Base-by-base conservation (phyloP, 2,329 filamentous ascomycete genomes). In the Monilinia laxa region DNA sequence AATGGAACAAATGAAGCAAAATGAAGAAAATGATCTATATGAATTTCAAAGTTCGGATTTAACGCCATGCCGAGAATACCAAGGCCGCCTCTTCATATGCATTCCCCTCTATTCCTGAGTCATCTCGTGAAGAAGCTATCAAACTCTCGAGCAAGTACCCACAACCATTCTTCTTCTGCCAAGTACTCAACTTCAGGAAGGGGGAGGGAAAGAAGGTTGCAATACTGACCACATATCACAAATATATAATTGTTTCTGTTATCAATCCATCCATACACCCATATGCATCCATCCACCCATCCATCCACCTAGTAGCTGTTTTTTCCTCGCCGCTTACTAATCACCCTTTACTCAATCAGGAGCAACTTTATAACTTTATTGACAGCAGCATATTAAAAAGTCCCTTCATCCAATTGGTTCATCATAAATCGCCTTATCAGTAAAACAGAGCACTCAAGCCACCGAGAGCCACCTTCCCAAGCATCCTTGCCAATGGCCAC, bases 401-500 rank as follows among this genome's bases (percentile, higher is more conserved):
- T 16, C 14, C 12, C 40, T 3, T 16, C 40, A 0, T 23, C 18
- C 31, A 2, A 62, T 62, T 62, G 58, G 58, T 25, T 51, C 45
- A n/a, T 18, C 20, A 4, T 6, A 14, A 20, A 51, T 38, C 45
- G 31, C 28, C 58, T 16, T 38, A 51, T 60, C 58, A 38, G 58
- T 60, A 51, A 38, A 51, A 60, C n/a, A 51, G 2, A 23, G 38
- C 2, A 40, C 38, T 42, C 40, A 42, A 42, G 40, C 40, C 40
- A 35, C 31, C 42, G 5, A 45, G 11, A 14, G 40, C 12, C 45
- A 40, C 56, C 45, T 42, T 11, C 23, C n/a, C 47, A 49, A n/a
- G n/a, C 11, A 59, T 3, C 57, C 57, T 59, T 59, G 57, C 42
- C 42, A 59, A 23, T 49, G 25, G 12, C 40, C 40, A 45, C 11